phyloP scores from a whole-genome alignment of 2,329 filamentous ascomycete species.

The Cladosporium austrohemisphaericum region DNA sequence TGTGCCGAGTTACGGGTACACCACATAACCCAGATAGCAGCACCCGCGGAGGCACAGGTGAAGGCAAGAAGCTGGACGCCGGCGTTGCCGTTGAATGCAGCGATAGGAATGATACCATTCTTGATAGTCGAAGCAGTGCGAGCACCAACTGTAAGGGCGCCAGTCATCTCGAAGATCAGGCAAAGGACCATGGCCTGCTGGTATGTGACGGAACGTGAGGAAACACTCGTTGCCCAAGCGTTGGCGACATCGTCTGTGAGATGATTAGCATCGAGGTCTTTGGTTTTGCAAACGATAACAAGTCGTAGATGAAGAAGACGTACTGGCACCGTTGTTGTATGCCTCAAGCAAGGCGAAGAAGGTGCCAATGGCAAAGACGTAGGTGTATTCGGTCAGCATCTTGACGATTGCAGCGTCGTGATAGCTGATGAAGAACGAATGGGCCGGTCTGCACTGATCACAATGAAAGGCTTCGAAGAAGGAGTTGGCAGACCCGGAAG shows the following conservation, averaged over 20 bases:
- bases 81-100: slow-evolving; percentile 47
- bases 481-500: neutral
- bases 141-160: slow-evolving; percentile 50
- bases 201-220: slow-evolving; percentile 51
- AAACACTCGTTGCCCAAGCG: slow-evolving; percentile 52
- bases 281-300: neutral
- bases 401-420: slow-evolving; percentile 20
- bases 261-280: too few species aligned
- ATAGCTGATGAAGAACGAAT: neutral
- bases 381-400: slow-evolving; percentile 54
- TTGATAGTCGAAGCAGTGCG: slow-evolving; percentile 60
- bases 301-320: slow-evolving; percentile 3
- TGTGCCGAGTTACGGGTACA: slow-evolving; percentile 54
- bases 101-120: slow-evolving; percentile 54
- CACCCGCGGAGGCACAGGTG: slow-evolving; percentile 44
- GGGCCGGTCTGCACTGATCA: neutral
- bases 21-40: slow-evolving; percentile 56
- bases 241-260: slow-evolving; percentile 50
- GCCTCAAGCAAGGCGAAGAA: slow-evolving; percentile 65
- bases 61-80: slow-evolving; percentile 42
- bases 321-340: slow-evolving; percentile 59
- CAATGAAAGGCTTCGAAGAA: too few species aligned
- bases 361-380: slow-evolving; percentile 61
- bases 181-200: slow-evolving; percentile 49
- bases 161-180: slow-evolving; percentile 50